Conservation (phyloP, 192 early-diverging fungal genomes). For the Spizellomyces sp. region DNA sequence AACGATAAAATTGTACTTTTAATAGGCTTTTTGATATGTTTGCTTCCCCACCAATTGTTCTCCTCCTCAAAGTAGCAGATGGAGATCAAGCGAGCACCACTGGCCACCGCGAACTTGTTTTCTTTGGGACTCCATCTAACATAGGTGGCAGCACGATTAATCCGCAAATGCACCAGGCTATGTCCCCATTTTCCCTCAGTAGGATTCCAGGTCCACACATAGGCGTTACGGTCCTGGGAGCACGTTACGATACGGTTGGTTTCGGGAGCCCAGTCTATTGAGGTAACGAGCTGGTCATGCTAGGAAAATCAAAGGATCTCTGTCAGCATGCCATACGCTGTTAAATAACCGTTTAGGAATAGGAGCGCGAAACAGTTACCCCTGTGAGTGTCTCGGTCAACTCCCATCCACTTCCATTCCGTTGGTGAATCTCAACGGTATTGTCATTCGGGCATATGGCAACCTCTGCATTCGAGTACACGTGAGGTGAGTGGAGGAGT, state of each 20-base stretch:
- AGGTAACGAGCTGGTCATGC: slow-evolving; percentile 95
- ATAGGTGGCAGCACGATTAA: slow-evolving; percentile 94
- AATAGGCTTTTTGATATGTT: slow-evolving; percentile 94
- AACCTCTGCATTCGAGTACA: slow-evolving; percentile 59
- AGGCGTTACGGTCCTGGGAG: slow-evolving; percentile 98
- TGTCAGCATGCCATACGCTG: not conserved
- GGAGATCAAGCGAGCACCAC: slow-evolving; percentile 86
- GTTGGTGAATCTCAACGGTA: slow-evolving; percentile 86
- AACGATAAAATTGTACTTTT: slow-evolving; percentile 83
- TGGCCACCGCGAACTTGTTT: slow-evolving; percentile 98
- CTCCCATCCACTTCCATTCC: slow-evolving; percentile 62
- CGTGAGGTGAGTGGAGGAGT: no score
- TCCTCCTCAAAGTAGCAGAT: slow-evolving; percentile 96
- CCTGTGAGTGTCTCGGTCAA: slow-evolving; percentile 72
- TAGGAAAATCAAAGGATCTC: slow-evolving; percentile 19
- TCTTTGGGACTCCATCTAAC: slow-evolving; percentile 93
- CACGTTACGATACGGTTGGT: slow-evolving; percentile 96
- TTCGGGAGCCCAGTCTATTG: slow-evolving; percentile 93
- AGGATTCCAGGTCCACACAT: slow-evolving; percentile 88
- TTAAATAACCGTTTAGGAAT: not conserved
- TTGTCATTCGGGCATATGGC: slow-evolving; percentile 89
- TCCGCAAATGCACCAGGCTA: slow-evolving; percentile 87
- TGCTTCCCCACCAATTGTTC: slow-evolving; percentile 96
- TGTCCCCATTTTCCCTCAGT: slow-evolving; percentile 75
- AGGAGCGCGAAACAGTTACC: slow-evolving; percentile 37